Percentiles rank a stretch among this genome's conserved stretches.
These are phyloP conservation scores for Zea luxurians DNA, from an alignment of 176 grass and related monocot genomes.

Conservation along the genomic window DNA sequence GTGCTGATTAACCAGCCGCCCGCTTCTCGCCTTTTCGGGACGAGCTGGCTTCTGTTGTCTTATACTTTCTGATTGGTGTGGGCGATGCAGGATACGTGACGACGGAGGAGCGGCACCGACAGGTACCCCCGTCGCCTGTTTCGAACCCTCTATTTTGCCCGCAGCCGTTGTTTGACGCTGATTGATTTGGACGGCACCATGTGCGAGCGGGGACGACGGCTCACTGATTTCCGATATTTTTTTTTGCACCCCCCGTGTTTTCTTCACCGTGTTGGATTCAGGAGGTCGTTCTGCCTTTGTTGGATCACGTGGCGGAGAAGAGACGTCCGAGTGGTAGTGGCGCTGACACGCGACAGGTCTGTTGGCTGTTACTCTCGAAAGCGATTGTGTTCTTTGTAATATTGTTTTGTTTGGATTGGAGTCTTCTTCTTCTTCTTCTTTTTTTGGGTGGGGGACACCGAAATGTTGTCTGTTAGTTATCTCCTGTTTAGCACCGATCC, in stretches of 20 bases:
- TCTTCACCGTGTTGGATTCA: slow-evolving; percentile 20
- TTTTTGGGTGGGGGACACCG: no score
- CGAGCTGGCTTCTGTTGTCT: not conserved
- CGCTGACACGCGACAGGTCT: slow-evolving; percentile 29
- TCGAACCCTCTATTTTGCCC: not conserved
- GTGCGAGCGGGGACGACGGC: not conserved
- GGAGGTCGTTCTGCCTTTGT: slow-evolving; percentile 39
- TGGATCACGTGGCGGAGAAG: slow-evolving; percentile 37
- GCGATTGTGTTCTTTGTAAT: slow-evolving; percentile 21
- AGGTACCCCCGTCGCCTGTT: slow-evolving; percentile 39
- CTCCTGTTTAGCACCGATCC: not conserved
- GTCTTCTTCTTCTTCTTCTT: no score
- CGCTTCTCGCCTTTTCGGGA: not conserved
- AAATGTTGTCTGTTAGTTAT: not conserved
- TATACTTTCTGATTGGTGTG: slow-evolving; percentile 1
- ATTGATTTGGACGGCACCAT: slow-evolving; percentile 8
- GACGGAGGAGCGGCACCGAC: slow-evolving; percentile 62
- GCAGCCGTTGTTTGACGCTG: not conserved
- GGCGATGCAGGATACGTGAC: slow-evolving; percentile 60
- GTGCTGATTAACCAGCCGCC: slow-evolving; percentile 10
- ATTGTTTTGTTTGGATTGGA: slow-evolving; percentile 20
- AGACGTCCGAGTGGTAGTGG: not conserved
- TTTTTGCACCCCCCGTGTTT: not conserved
- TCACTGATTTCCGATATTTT: not conserved
- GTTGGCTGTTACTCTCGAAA: slow-evolving; percentile 27